A percentile compares a stretch with the other conserved stretches of the same genome.
These are phyloP conservation scores for Oxyria digyna DNA, from an alignment of 148 eudicot species.

Conservation along the genomic window DNA sequence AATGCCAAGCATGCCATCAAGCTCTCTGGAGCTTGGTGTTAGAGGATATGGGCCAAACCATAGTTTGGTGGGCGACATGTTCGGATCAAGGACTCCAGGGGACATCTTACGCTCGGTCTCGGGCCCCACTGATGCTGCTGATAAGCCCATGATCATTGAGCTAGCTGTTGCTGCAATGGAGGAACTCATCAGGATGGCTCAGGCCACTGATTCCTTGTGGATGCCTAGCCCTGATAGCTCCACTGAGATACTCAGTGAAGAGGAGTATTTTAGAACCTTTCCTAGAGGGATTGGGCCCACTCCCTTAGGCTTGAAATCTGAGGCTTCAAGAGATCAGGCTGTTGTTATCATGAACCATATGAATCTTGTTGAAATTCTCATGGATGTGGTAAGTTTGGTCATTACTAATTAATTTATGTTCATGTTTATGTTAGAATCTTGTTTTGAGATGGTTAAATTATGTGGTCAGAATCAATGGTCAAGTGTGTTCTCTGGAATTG, in stretches of 20 bases:
- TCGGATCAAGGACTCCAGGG: conserved; percentile 33
- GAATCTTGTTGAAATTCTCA: conserved; percentile 69
- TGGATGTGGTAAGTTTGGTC: conserved; percentile 60
- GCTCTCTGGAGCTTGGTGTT: conserved; percentile 59
- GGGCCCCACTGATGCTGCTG: conserved; percentile 70
- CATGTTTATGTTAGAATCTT: too few species aligned
- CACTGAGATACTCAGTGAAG: conserved; percentile 42
- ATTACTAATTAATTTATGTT: too few species aligned
- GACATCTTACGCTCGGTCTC: conserved; percentile 66
- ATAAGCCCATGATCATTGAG: conserved; percentile 75
- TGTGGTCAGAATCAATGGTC: conserved; percentile 66
- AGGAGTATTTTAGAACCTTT: conserved; percentile 65
- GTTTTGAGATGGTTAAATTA: too few species aligned
- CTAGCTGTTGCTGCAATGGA: conserved; percentile 94
- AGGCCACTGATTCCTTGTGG: conserved; percentile 83
- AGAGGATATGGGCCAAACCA: conserved; percentile 43
- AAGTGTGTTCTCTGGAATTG: conserved; percentile 62
- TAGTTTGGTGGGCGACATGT: conserved; percentile 53
- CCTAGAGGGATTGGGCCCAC: conserved; percentile 76
- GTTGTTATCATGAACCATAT: conserved; percentile 85
- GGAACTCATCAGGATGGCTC: conserved; percentile 74
- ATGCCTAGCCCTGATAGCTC: conserved; percentile 32
- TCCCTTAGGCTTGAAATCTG: conserved; percentile 60
- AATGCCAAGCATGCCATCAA: conserved; percentile 19
- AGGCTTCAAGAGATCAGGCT: conserved; percentile 73